Percentiles rank a stretch among this genome's conserved stretches.
These are phyloP conservation scores for Talaromyces sp. DNA, from an alignment of 2,329 filamentous ascomycete genomes.

Conservation along the genomic window DNA sequence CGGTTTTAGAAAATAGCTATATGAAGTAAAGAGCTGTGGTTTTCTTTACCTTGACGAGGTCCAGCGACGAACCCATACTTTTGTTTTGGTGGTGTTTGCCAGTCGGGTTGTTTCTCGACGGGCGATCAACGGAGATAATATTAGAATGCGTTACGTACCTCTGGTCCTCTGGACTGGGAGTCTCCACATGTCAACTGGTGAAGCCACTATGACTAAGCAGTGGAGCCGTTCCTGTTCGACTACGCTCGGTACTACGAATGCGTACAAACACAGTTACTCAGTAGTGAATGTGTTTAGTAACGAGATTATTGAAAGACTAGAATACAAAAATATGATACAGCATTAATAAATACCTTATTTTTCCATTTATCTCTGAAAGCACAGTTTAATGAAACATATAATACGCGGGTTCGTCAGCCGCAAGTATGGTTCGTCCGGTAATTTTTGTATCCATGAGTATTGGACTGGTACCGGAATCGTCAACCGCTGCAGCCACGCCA, in stretches of 20 bases:
- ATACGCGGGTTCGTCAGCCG: not conserved
- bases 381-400: not conserved
- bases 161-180: no score
- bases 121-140: not conserved
- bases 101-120: not conserved
- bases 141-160: no score
- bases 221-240: not conserved
- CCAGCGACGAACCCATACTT: slow-evolving; percentile 10
- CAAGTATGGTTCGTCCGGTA: not conserved
- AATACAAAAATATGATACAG: no score
- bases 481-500: not conserved
- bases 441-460: not conserved
- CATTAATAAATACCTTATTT: not conserved
- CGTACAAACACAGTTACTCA: no score
- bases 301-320: no score
- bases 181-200: no score
- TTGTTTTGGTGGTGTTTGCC: not conserved
- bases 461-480: not conserved
- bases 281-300: no score
- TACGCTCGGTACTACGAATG: no score
- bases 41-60: slow-evolving; percentile 11
- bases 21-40: slow-evolving; percentile 7
- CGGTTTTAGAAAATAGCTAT: not conserved
- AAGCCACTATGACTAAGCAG: not conserved
- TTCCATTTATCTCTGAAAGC: not conserved